phyloP scores from a whole-genome alignment of 2,329 filamentous ascomycete genomes.

The Pseudogymnoascus sp. region DNA sequence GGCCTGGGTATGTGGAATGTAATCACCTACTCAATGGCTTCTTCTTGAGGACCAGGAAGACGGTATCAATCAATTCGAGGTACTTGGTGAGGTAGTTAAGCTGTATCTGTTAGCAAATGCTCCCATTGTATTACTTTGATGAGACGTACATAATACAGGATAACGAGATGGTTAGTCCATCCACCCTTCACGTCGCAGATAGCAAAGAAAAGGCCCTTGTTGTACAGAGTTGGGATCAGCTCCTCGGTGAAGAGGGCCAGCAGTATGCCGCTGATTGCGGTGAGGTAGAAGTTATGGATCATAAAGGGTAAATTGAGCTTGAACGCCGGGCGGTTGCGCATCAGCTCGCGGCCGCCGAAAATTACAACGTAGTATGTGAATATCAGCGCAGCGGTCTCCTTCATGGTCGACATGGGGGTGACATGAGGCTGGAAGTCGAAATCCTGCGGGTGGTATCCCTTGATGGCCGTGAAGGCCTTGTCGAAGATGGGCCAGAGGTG shows the following conservation, averaged over 20 bases:
- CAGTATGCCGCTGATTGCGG: constrained; percentile 71
- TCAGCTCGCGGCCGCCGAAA: constrained; percentile 84
- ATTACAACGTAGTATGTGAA: constrained; percentile 88
- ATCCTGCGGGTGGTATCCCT: constrained; percentile 76
- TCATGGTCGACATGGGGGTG: constrained; percentile 86
- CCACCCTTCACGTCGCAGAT: constrained; percentile 79
- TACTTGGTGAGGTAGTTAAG: constrained; percentile 98
- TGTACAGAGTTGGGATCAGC: constrained; percentile 72
- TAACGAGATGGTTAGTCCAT: constrained; percentile 88
- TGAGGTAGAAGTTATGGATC: constrained; percentile 94
- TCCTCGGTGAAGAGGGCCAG: constrained; percentile 86
- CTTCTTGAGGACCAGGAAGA: constrained; percentile 98
- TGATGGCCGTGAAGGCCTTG: constrained; percentile 68
- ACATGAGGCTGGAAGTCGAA: constrained; percentile 75
- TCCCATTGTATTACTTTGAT: neutral
- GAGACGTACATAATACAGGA: constrained; percentile 88
- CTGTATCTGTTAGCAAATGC: constrained; percentile 44
- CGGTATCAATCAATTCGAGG: constrained; percentile 87
- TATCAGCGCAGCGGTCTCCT: constrained; percentile 72
- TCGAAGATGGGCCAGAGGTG: constrained; percentile 91
- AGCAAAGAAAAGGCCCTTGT: constrained; percentile 77
- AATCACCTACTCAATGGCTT: constrained; percentile 73
- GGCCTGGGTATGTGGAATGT: neutral
- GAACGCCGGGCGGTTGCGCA: constrained; percentile 79
- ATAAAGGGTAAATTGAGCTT: constrained; percentile 87